phyloP scores from a whole-genome alignment of 352 stramenopile genomes.

The Phytophthora uliginosa region DNA sequence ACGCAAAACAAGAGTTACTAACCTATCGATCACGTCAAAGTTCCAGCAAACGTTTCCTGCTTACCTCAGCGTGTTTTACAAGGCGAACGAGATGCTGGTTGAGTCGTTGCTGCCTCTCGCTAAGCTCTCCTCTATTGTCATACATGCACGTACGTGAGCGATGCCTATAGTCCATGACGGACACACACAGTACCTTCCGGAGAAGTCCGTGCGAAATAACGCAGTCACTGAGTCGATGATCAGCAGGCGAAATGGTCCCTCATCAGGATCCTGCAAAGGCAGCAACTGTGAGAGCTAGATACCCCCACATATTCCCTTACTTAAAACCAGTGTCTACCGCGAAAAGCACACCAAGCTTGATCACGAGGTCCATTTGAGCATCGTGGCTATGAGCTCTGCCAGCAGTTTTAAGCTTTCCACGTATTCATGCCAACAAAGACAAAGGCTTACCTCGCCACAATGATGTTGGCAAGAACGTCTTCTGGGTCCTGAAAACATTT shows the following conservation, averaged over 20 bases:
- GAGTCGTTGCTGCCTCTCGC: constrained; percentile 91
- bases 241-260: constrained; percentile 82
- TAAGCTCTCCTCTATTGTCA: constrained; percentile 53
- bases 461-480: constrained; percentile 96
- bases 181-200: constrained; percentile 54
- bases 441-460: constrained; percentile 79
- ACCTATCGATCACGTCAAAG: background rate
- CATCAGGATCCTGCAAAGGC: constrained; percentile 60
- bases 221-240: constrained; percentile 95
- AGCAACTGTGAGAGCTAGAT: constrained; percentile 6
- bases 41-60: background rate
- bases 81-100: constrained; percentile 91
- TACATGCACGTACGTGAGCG: background rate
- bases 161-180: too few species aligned
- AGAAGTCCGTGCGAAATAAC: constrained; percentile 93
- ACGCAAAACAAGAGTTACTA: background rate
- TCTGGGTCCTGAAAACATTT: constrained; percentile 56
- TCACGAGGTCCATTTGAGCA: constrained; percentile 90
- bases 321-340: constrained; percentile 54
- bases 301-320: background rate
- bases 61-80: constrained; percentile 81
- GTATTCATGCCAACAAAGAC: background rate
- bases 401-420: constrained; percentile 7
- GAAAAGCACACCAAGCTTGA: constrained; percentile 76
- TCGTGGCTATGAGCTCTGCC: constrained; percentile 89